These are phyloP conservation scores for Tricholoma sp. DNA, from an alignment of 768 basidiomycete genomes.

Conservation along the genomic window DNA sequence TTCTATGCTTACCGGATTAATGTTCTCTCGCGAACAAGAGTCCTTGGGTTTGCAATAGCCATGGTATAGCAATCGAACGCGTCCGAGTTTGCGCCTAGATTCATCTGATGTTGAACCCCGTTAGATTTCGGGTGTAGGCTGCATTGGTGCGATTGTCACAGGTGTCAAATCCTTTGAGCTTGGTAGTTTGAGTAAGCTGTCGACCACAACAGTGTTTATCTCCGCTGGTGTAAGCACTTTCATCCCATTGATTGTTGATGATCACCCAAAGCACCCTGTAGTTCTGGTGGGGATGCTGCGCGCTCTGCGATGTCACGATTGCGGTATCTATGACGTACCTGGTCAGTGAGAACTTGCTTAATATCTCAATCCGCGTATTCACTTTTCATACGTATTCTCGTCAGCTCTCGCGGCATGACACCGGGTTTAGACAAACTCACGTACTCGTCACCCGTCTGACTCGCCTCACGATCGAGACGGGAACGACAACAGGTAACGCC, in stretches of 20 bases:
- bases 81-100: neutral
- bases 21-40: slow-evolving; percentile 20
- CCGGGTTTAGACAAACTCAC: slow-evolving; percentile 20
- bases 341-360: slow-evolving; percentile 10
- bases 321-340: slow-evolving; percentile 22
- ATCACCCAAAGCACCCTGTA: neutral
- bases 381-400: neutral
- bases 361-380: neutral
- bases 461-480: slow-evolving; percentile 23
- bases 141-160: slow-evolving; percentile 15
- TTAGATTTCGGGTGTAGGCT: slow-evolving; percentile 15
- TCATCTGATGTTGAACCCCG: neutral
- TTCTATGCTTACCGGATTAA: slow-evolving; percentile 30
- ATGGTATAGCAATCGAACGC: slow-evolving; percentile 2
- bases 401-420: slow-evolving; percentile 17
- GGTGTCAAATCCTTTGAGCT: slow-evolving; percentile 16
- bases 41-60: slow-evolving; percentile 12
- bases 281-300: slow-evolving; percentile 21
- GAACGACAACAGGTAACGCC: slow-evolving; percentile 20
- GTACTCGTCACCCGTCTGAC: slow-evolving; percentile 18
- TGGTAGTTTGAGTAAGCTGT: slow-evolving; percentile 16
- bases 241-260: neutral
- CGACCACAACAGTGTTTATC: slow-evolving; percentile 12
- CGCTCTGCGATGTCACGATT: slow-evolving; percentile 23
- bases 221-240: slow-evolving; percentile 12